Evolutionary conservation across 2,329 filamentous ascomycete species (phyloP), one percentile per base, ranked within the genome.

Genomic region (Didymella keratinophila): DNA sequence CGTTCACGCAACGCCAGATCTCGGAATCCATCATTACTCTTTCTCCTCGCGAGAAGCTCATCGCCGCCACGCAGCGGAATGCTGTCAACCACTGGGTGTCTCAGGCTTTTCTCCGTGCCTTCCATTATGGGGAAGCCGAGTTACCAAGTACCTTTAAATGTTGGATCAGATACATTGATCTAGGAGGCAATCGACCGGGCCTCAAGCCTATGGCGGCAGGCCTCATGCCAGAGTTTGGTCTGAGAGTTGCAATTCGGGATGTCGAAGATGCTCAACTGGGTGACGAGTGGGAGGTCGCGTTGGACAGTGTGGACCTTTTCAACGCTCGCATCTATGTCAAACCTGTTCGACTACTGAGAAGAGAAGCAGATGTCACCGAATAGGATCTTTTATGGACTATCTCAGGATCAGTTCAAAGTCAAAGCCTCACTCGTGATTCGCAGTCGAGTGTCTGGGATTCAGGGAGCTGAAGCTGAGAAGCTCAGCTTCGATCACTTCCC

Each of bases 21-120:
- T 78, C 84, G 34, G 72, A 78, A 11, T 80, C 83, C 34, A 81
- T 87, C 56, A 64, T 75, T 23, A 78, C 78, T 62, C 64, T 81
- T 52, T 71, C 79, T 60, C 78, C 79, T 43, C 79, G 73, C 68
- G 80, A 79, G 67, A 71, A 60, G 53, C 76, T 80, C n/a, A 80
- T 84, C 23, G 72, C 73, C 14, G 64, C 56, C n/a, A 69, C 76
- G 14, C 76, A 77, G 56, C 52, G 4, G 50, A 67, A 64, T 69
- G 79, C 66, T 47, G 71, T 61, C 61, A 74, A 63, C 7, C 82
- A 81, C 66, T 89, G 86, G 86, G 70, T 76, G 2, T 69, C 77
- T 14, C 79, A 83, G 69, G 80, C 86, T 2, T 76, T 88, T 37
- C 83, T 84, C 74, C 84, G 86, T 42, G 85, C 84, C 14, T 81